Base-by-base conservation (phyloP, 1,284 basidiomycete genomes). In the Singerocomus rubriflavus region DNA sequence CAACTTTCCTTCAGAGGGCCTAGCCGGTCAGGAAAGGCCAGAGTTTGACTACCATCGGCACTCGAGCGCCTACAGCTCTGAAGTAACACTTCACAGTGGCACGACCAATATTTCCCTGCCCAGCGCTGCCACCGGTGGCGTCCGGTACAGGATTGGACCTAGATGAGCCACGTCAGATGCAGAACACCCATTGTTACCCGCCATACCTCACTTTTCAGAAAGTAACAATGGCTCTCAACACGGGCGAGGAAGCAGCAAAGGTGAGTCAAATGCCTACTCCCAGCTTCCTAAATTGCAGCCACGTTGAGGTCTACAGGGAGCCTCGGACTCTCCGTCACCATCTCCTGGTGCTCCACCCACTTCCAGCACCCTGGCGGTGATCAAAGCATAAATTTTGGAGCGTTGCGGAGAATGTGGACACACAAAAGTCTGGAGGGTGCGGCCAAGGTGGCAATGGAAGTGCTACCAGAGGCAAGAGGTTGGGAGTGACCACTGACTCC, bases 81-180 rank as follows among this genome's bases (percentile, higher is more conserved):
- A 86, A 54, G 76, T 86, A 33, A 82, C 82, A 14, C 74, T 88
- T 37, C 84, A 85, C 57, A 82, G 82, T 43, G 85, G 83, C 49
- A 84, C 82, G 10, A 82, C 85, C 42, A 81, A 88, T 64, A 77
- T 88, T 40, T 81, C 85, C n/a, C 65, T 83, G 43, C 60, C 76
- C 38, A 67, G 75, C 17, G 67, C 77, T 31, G 67, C 71, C 46
- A 67, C 72, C 54, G 82, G 84, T 54, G 72, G 73, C n/a, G 72
- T 82, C 56, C 81, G 85, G 45, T 82, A 82, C 64, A 75, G 83
- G 59, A 66, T 84, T 49, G 72, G 74, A 42, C 56, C 68, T 27
- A 75, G 78, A 36, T 73, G 79, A 53, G 65, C 77, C 31, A 76
- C 77, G 53, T 71, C 77, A 39, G 71, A 72, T 21, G 67, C 76